Percentiles rank a stretch among this genome's conserved stretches.
Evolutionary conservation across 2,329 filamentous ascomycete genomes (phyloP).

Genomic region (Talaromyces sp.): DNA sequence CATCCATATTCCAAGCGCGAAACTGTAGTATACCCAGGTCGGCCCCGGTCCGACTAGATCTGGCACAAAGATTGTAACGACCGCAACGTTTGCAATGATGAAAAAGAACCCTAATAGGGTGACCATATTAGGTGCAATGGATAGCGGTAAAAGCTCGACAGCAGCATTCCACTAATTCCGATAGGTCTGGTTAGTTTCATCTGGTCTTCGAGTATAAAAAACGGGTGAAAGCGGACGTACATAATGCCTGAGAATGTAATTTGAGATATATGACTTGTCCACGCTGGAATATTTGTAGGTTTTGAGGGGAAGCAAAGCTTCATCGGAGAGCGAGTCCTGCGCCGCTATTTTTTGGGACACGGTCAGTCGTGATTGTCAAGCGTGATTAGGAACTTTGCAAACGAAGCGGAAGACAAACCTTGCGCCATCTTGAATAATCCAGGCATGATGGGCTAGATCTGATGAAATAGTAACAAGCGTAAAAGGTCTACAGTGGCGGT

Average conservation of each 20-base stretch:
- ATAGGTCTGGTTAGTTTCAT: neutral
- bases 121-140: conserved; percentile 97
- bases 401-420: conserved; percentile 26
- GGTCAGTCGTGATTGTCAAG: neutral
- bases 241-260: conserved; percentile 92
- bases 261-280: conserved; percentile 89
- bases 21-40: conserved; percentile 92
- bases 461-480: neutral
- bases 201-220: neutral
- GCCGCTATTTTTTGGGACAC: conserved; percentile 28
- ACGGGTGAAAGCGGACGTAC: conserved; percentile 54
- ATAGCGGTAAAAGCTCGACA: conserved; percentile 86
- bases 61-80: conserved; percentile 76
- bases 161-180: conserved; percentile 83
- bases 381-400: neutral
- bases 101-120: conserved; percentile 93
- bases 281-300: conserved; percentile 97
- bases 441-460: conserved; percentile 26
- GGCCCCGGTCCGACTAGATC: conserved; percentile 86
- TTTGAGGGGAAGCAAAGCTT: conserved; percentile 85
- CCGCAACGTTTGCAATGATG: conserved; percentile 77
- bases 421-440: conserved; percentile 34
- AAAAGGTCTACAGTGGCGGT: conserved; percentile 1
- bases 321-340: conserved; percentile 70
- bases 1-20: conserved; percentile 94